A percentile compares a stretch with the other conserved stretches of the same genome.
phyloP scores from a whole-genome alignment of 73 alveolate species.

The Halteria grandinella region DNA sequence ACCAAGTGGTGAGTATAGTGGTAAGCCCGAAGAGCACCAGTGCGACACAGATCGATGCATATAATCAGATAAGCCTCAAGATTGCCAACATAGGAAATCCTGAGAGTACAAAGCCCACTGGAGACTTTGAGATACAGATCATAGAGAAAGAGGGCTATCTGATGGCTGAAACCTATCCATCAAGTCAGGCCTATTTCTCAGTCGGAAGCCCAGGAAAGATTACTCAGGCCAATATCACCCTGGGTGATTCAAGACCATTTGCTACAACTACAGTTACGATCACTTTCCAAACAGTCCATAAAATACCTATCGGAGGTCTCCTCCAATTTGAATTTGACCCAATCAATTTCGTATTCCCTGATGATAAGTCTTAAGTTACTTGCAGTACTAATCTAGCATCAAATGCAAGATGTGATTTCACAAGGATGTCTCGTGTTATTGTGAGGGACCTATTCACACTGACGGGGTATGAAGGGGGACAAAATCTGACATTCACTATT shows the following conservation, averaged over 20 bases:
- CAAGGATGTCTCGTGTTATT: background rate
- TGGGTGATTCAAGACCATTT: background rate
- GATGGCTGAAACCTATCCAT: background rate
- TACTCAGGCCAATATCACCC: slow-evolving; percentile 1
- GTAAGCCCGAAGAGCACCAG: background rate
- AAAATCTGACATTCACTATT: slow-evolving; percentile 32
- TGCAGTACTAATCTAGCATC: slow-evolving; percentile 8
- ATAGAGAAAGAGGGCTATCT: slow-evolving; percentile 7
- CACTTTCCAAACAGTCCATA: background rate
- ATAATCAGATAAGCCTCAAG: background rate
- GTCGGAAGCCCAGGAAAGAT: slow-evolving; percentile 24
- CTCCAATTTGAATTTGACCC: background rate
- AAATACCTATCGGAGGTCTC: slow-evolving; percentile 29
- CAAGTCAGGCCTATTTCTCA: background rate
- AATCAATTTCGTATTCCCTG: background rate
- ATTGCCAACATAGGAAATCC: slow-evolving; percentile 14
- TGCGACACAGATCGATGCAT: background rate
- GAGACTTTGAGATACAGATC: background rate
- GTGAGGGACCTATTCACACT: slow-evolving; percentile 34
- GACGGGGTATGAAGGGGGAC: slow-evolving; percentile 8
- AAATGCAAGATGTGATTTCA: slow-evolving; percentile 3
- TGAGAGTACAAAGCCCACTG: slow-evolving; percentile 14
- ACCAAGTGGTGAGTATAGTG: background rate
- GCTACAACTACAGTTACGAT: slow-evolving; percentile 25
- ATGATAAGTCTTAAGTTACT: background rate